These are phyloP conservation scores for Ophiostoma sp. DNA, from an alignment of 2,329 filamentous ascomycete species.

Conservation along the genomic window DNA sequence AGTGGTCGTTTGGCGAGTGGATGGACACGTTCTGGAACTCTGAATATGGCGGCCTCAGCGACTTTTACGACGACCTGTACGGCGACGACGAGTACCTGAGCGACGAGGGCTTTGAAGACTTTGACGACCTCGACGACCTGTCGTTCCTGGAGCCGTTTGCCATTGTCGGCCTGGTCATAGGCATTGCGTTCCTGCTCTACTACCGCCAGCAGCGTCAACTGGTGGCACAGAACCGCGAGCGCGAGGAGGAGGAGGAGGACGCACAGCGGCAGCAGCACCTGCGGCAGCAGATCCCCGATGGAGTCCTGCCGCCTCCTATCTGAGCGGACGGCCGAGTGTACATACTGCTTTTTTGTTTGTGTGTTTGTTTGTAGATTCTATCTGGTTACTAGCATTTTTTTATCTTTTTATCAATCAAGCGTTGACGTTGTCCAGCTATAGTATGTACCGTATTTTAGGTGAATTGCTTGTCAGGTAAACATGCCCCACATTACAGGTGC, in stretches of 20 bases:
- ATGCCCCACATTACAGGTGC: neutral
- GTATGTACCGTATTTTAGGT: too few relatives aligned
- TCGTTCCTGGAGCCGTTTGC: slow-evolving; percentile 68
- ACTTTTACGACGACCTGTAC: slow-evolving; percentile 42
- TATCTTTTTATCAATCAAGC: neutral
- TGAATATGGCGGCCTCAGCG: slow-evolving; percentile 31
- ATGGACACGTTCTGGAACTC: slow-evolving; percentile 73
- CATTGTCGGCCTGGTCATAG: slow-evolving; percentile 71
- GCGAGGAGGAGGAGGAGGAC: slow-evolving; percentile 34
- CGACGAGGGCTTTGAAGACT: slow-evolving; percentile 40
- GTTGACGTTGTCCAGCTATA: neutral
- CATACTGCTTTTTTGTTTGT: neutral
- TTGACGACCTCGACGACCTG: slow-evolving; percentile 68
- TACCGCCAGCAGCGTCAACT: slow-evolving; percentile 69
- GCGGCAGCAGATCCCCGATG: slow-evolving; percentile 25
- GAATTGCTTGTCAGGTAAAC: neutral
- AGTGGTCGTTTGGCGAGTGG: slow-evolving; percentile 81
- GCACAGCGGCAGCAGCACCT: slow-evolving; percentile 28
- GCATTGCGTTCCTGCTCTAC: slow-evolving; percentile 72
- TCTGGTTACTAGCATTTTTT: neutral
- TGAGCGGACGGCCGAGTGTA: neutral
- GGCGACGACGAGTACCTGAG: slow-evolving; percentile 46
- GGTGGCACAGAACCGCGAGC: slow-evolving; percentile 40
- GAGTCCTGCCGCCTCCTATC: neutral
- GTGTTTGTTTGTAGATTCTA: neutral